Percentiles rank a stretch among this genome's conserved stretches.
Conservation (phyloP, 306 rosid species). For the Lotus japonicus region DNA sequence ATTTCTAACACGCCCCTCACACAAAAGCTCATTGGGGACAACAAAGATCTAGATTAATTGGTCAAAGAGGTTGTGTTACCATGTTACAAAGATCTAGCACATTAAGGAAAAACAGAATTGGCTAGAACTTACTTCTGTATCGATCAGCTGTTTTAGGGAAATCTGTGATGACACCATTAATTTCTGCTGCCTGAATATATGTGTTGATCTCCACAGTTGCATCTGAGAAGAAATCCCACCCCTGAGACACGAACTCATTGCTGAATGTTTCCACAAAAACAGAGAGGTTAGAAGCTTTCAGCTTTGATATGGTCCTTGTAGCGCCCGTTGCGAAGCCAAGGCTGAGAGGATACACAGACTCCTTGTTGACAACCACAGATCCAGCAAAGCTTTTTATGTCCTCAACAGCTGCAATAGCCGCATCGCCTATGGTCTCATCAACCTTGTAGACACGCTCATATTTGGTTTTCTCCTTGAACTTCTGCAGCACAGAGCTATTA, state of each 20-base stretch:
- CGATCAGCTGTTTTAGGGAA: constrained; percentile 76
- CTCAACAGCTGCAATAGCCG: constrained; percentile 28
- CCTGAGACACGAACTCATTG: constrained; percentile 87
- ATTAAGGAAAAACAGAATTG: no score
- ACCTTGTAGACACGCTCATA: constrained; percentile 68
- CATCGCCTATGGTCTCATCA: constrained; percentile 47
- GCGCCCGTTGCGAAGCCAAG: constrained; percentile 3
- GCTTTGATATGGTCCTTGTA: constrained; percentile 34
- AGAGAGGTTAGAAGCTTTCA: constrained; percentile 44
- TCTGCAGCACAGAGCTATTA: constrained; percentile 59
- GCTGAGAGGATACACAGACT: constrained; percentile 40
- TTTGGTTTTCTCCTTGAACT: constrained; percentile 47
- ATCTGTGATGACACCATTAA: constrained; percentile 73
- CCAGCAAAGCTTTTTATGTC: constrained; percentile 66
- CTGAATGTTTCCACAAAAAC: constrained; percentile 75
- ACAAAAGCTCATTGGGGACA: no score
- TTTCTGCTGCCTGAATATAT: constrained; percentile 23
- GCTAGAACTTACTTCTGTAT: constrained; percentile 70
- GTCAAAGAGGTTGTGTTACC: no score
- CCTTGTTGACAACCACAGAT: constrained; percentile 59
- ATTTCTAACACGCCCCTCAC: no score
- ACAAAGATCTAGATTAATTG: no score
- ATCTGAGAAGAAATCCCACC: constrained; percentile 95
- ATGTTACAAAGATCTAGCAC: no score
- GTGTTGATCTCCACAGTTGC: constrained; percentile 79